Percentiles rank a stretch among this genome's conserved stretches.
Conservation (phyloP, 495 filamentous ascomycete species). For the Lepidopterella palustris region DNA sequence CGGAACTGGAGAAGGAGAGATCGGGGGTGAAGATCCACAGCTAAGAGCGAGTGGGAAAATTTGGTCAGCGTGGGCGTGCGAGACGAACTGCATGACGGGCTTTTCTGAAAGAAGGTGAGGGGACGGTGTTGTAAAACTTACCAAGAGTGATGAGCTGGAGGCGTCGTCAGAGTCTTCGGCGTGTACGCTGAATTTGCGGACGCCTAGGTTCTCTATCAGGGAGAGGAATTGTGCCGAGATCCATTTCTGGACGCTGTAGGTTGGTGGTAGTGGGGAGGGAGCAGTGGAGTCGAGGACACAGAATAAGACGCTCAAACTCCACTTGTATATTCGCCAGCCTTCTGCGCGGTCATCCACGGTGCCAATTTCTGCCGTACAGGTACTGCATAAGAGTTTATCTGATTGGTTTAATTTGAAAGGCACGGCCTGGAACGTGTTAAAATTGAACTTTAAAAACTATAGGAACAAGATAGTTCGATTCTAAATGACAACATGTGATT, state of each 20-base stretch:
- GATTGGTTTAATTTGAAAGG: background rate
- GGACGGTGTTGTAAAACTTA: background rate
- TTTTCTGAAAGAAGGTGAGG: too few relatives aligned
- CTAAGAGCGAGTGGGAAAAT: background rate
- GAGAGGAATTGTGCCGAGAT: conserved; percentile 31
- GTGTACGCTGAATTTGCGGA: conserved; percentile 32
- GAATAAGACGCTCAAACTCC: too few relatives aligned
- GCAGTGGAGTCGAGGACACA: too few relatives aligned
- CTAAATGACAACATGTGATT: background rate
- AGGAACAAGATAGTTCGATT: background rate
- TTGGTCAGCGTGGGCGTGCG: too few relatives aligned
- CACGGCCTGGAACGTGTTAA: background rate
- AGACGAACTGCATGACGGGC: too few relatives aligned
- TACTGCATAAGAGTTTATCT: conserved; percentile 1
- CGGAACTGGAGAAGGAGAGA: conserved; percentile 34
- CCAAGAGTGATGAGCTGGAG: background rate
- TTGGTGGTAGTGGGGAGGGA: too few relatives aligned
- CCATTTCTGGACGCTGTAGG: conserved; percentile 33
- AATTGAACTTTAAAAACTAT: background rate
- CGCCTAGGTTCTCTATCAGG: conserved; percentile 30
- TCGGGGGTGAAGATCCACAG: conserved; percentile 37
- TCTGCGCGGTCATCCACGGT: conserved; percentile 9
- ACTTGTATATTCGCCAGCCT: conserved; percentile 28
- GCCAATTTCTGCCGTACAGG: conserved; percentile 11
- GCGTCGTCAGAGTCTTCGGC: background rate